Evolutionary conservation across 305 asterid genomes (phyloP).

Genomic region (Fraxinus sp.): DNA sequence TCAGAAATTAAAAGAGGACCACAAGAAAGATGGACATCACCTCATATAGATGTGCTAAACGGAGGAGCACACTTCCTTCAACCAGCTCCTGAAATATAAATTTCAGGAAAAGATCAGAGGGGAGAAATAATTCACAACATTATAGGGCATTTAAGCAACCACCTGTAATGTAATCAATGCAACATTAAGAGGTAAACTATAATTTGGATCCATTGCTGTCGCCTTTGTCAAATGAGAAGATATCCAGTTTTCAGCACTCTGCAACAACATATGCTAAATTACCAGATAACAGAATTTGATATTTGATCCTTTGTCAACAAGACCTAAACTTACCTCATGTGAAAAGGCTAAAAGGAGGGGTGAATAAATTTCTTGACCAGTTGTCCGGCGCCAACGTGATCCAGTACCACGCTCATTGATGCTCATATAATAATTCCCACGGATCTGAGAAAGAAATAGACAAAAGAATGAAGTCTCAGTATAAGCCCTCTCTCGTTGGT

Average conservation of each 20-base stretch:
- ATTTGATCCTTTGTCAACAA: not conserved
- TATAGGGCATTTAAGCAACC: constrained; percentile 17
- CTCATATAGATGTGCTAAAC: constrained; percentile 87
- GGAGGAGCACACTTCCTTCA: constrained; percentile 66
- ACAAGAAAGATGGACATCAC: constrained; percentile 26
- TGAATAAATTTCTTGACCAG: constrained; percentile 85
- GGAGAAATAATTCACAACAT: constrained; percentile 1
- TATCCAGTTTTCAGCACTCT: constrained; percentile 59
- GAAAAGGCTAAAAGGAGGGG: constrained; percentile 77
- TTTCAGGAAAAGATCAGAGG: constrained; percentile 9
- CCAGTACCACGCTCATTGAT: constrained; percentile 58
- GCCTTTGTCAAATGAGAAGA: constrained; percentile 48
- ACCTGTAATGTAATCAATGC: constrained; percentile 87
- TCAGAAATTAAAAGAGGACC: not conserved
- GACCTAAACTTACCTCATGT: constrained; percentile 50
- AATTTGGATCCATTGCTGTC: constrained; percentile 60
- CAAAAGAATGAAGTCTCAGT: not conserved
- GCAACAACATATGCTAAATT: constrained; percentile 17
- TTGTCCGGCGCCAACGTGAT: constrained; percentile 74
- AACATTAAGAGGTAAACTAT: constrained; percentile 64
- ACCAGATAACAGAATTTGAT: constrained; percentile 7
- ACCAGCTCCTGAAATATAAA: constrained; percentile 50
- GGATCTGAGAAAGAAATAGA: constrained; percentile 40
- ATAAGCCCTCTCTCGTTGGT: not conserved
- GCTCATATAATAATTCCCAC: constrained; percentile 68